Evolutionary conservation across 306 rosid genomes (phyloP).

Genomic region (Comarum palustre): DNA sequence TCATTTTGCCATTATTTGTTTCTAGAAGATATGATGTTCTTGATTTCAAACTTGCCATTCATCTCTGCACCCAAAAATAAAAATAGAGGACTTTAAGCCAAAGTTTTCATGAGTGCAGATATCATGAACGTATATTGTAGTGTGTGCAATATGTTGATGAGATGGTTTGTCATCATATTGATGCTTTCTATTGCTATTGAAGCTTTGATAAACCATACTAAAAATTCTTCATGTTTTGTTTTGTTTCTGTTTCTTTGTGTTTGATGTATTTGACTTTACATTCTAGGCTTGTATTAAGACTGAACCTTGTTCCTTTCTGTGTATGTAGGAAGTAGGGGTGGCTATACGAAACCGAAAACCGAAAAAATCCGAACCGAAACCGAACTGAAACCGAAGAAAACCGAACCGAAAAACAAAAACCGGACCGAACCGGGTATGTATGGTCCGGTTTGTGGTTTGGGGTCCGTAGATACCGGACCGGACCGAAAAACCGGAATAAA

Average conservation of each 20-base stretch:
- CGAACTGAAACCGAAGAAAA: too few species aligned
- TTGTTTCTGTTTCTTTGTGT: background rate
- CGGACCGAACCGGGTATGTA: too few species aligned
- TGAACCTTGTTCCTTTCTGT: conserved; percentile 15
- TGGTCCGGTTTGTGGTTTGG: too few species aligned
- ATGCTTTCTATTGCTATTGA: background rate
- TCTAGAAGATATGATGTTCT: background rate
- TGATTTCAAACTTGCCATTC: background rate
- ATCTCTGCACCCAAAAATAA: background rate
- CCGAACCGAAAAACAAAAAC: too few species aligned
- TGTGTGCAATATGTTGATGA: background rate
- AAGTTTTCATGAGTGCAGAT: background rate
- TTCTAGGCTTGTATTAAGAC: conserved; percentile 11
- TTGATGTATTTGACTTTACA: background rate
- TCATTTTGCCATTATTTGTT: conserved; percentile 11
- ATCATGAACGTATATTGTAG: background rate
- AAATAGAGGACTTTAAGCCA: background rate
- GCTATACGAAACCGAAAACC: too few species aligned
- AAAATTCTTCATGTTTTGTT: background rate
- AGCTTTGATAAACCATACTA: background rate
- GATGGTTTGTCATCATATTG: conserved; percentile 3
- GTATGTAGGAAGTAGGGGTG: conserved; percentile 50
- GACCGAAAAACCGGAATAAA: too few species aligned
- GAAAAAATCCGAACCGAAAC: too few species aligned
- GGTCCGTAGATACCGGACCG: too few species aligned